phyloP scores from a whole-genome alignment of 2,329 filamentous ascomycete genomes.

The Diaporthe capsici region DNA sequence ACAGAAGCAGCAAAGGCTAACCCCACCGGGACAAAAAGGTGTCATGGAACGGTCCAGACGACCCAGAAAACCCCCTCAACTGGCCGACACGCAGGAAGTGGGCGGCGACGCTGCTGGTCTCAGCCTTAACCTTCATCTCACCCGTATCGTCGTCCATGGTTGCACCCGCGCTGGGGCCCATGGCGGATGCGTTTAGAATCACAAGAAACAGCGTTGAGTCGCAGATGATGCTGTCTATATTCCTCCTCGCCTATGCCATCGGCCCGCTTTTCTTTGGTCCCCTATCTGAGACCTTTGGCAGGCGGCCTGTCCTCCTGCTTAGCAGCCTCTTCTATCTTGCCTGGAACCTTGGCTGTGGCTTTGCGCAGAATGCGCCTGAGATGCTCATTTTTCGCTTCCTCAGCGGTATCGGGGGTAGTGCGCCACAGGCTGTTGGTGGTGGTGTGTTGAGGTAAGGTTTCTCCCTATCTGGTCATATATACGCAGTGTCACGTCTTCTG shows the following conservation, averaged over 20 bases:
- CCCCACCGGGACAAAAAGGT: not conserved
- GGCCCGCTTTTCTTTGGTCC: constrained; percentile 66
- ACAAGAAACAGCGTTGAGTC: constrained; percentile 52
- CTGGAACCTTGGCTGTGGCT: not conserved
- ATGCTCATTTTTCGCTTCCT: constrained; percentile 1
- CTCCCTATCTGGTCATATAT: not conserved
- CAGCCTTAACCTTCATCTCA: constrained; percentile 65
- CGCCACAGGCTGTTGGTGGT: constrained; percentile 3
- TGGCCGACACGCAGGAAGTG: constrained; percentile 62
- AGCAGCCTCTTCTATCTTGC: constrained; percentile 45
- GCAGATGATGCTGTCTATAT: constrained; percentile 65
- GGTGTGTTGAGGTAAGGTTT: not conserved
- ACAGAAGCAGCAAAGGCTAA: not conserved
- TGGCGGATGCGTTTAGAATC: constrained; percentile 59
- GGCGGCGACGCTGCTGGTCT: constrained; percentile 60
- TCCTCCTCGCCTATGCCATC: constrained; percentile 67
- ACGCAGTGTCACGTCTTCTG: not conserved
- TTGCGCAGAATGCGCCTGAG: not conserved
- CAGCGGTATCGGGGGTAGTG: not conserved
- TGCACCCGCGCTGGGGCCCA: constrained; percentile 50
- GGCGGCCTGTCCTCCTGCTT: constrained; percentile 66
- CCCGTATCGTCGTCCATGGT: constrained; percentile 65
- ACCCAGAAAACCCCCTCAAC: constrained; percentile 50
- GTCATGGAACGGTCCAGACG: constrained; percentile 51
- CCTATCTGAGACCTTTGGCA: constrained; percentile 68